Conservation (phyloP, 176 grass and related monocot species). For the Carex pumila region DNA sequence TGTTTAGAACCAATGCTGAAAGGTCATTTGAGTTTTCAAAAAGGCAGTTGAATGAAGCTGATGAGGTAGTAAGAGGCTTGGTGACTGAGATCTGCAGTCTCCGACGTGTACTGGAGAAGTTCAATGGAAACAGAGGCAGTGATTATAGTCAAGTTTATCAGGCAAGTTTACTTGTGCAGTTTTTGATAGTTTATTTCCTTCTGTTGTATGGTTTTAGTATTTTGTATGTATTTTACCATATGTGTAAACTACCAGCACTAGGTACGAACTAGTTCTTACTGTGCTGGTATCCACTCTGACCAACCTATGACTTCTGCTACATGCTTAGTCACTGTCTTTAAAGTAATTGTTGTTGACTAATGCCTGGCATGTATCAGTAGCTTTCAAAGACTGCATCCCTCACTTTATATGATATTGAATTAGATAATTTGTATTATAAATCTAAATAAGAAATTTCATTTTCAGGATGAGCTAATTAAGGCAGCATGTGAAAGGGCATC, state of each 20-base stretch:
- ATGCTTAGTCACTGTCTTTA: background rate
- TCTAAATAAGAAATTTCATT: background rate
- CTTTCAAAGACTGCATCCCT: background rate
- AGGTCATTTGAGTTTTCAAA: slow-evolving; percentile 77
- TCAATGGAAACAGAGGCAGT: slow-evolving; percentile 17
- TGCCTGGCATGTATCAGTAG: background rate
- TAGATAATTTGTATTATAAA: background rate
- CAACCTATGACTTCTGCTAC: background rate
- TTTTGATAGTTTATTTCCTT: background rate
- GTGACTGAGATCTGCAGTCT: slow-evolving; percentile 54
- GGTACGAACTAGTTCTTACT: background rate
- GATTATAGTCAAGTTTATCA: slow-evolving; percentile 25
- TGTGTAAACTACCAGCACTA: background rate
- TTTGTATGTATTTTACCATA: background rate
- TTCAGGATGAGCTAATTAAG: slow-evolving; percentile 30
- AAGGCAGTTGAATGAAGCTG: slow-evolving; percentile 80
- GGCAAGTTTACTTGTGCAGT: slow-evolving; percentile 31
- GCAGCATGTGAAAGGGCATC: slow-evolving; percentile 34
- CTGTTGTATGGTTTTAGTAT: background rate
- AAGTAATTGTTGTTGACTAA: background rate
- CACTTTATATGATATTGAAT: background rate
- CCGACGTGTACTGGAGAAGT: slow-evolving; percentile 43
- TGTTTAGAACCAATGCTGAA: slow-evolving; percentile 56
- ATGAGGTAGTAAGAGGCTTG: slow-evolving; percentile 62
- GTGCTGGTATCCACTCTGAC: background rate